Evolutionary conservation across 2,329 filamentous ascomycete species (phyloP), one percentile per base, ranked within the genome.

Genomic region (Fusarium haematococcum): DNA sequence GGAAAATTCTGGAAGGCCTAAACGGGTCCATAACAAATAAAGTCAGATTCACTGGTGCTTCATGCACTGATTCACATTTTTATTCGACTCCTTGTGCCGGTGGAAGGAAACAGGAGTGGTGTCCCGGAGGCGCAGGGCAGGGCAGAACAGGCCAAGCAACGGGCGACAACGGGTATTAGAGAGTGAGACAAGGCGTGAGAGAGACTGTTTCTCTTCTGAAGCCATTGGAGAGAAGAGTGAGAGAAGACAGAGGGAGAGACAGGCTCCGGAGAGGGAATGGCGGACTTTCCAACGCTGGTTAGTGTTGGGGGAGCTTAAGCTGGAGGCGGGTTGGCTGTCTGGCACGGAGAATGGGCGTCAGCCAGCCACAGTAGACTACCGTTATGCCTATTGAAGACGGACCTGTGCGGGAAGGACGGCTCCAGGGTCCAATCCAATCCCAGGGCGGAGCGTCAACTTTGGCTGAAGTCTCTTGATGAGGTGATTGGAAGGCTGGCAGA

Each of bases 221-320:
- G 35, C 43, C 57, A 64, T 56, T 14, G 30, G 45, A 52, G 23
- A 27, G 30, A 39, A 57, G 13, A 48, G 43, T 25, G 43, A 48
- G 23, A 25, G 43, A 48, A 20, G 20, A 50, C 14, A 27, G 25
- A 59, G 56, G 35, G 25, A 32, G 11, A 27, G 25, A 65, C 62
- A 27, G 33, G 56, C 64, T 74, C 71, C 71, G 67, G 71, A 71
- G 71, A 68, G 52, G 71, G 71, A 74, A 74, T 74, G 60, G 59
- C 48, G 54, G 56, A 45, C 45, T 10, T 25, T 32, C 39, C 41
- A 43, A 39, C 18, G 56, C 25, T 56, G 18, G 56, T 27, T 48
- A 48, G 45, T 27, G 25, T 13, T n/a, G 14, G 45, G 43, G 41
- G 20, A 45, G 43, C 43, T 23, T 25, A 25, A 32, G 48, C n/a